A percentile compares a stretch with the other conserved stretches of the same genome.
Evolutionary conservation across 805 yeast genomes (phyloP).

Genomic region (Pichia nakasei): DNA sequence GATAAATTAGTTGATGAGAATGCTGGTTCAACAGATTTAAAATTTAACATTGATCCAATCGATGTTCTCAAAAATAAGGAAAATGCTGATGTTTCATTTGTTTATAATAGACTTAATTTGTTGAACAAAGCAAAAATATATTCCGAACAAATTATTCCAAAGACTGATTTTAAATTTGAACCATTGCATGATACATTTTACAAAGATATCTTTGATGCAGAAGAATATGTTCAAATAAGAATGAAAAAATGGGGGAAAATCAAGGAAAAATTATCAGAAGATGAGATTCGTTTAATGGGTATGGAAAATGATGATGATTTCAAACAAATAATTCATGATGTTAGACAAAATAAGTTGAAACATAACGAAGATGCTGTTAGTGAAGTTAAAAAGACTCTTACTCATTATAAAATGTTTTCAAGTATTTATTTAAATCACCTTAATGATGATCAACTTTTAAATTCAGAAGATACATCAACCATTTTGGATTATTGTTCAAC

Average conservation of each 20-base stretch:
- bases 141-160: no score
- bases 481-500: slow-evolving; percentile 11
- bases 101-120: no score
- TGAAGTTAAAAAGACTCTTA: slow-evolving; percentile 19
- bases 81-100: no score
- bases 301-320: slow-evolving; percentile 20
- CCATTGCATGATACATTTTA: slow-evolving; percentile 22
- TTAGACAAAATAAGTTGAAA: slow-evolving; percentile 16
- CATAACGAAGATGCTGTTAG: slow-evolving; percentile 18
- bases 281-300: slow-evolving; percentile 17
- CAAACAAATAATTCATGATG: slow-evolving; percentile 13
- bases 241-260: slow-evolving; percentile 21
- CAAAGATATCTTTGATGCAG: slow-evolving; percentile 23
- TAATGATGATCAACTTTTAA: neutral
- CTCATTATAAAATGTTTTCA: slow-evolving; percentile 22
- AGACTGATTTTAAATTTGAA: no score
- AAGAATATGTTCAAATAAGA: slow-evolving; percentile 19
- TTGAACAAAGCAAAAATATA: no score
- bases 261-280: slow-evolving; percentile 16
- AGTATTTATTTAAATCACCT: slow-evolving; percentile 14
- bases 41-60: no score
- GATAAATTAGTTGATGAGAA: no score
- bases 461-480: neutral
- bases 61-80: no score
- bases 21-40: no score